Evolutionary conservation across 768 basidiomycete species (phyloP), one percentile per base, ranked within the genome.

Genomic region (Cyclocybe cylindracea): DNA sequence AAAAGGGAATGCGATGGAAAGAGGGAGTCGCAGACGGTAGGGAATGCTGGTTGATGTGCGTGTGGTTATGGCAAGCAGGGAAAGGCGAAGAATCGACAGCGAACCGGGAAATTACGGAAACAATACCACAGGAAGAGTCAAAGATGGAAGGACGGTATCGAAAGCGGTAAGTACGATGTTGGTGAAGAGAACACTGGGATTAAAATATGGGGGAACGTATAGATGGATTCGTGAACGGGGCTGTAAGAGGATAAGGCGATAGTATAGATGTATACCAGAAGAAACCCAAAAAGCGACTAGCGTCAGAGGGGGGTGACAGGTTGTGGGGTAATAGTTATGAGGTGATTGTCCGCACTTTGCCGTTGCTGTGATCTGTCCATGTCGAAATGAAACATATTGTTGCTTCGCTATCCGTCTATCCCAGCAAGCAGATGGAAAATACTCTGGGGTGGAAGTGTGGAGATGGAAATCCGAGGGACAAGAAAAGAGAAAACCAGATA

Each of bases 381-480:
- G 48, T 56, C 39, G 49, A 48, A 52, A 39, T 32, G 45, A 56
- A 53, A 57, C 55, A 54, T 49, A 58, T 58, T 41, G 48, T 51
- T 44, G 55, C 50, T 53, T 57, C 55, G 40, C 49, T 53, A 44
- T 55, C 55, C 62, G 47, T 61, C 57, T 61, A 60, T 63, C 61
- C 51, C 5, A 56, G 57, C 54, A 53, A 50, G 45, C 46, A 60
- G 34, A 41, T 42, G 45, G 54, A 46, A 55, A 53, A 50, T 14
- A 51, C 51, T 46, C 50, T 47, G 46, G 54, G 39, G 39, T 38
- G 42, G 46, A 44, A 46, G 46, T 44, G 45, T 34, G 54, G 53
- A 49, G 50, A 42, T 34, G 54, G 53, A 46, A 48, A 42, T 46
- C 50, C 48, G 41, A 48, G 41, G 43, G 47, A 46, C 44, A 48